phyloP scores from a whole-genome alignment of 2,329 filamentous ascomycete species.

The Elsinoe fawcettii region DNA sequence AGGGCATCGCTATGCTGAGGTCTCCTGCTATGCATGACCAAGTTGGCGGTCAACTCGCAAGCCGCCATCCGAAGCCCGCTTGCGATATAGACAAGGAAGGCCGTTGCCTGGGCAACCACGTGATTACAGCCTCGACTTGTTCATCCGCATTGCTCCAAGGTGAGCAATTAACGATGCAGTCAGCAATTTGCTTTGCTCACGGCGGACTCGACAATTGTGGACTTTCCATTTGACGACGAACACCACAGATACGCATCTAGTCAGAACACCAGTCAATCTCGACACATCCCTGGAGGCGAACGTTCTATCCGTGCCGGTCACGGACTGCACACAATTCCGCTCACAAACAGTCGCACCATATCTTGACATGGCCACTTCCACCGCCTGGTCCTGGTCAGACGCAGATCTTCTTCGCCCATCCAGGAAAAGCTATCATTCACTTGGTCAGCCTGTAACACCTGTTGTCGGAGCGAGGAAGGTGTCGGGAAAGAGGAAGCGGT shows the following conservation, averaged over 20 bases:
- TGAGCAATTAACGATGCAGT: too few relatives aligned
- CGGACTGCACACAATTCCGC: slow-evolving; percentile 1
- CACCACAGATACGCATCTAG: background rate
- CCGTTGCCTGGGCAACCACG: too few relatives aligned
- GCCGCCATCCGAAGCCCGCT: too few relatives aligned
- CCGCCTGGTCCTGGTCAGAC: slow-evolving; percentile 4
- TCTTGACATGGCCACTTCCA: background rate
- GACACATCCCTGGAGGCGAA: background rate
- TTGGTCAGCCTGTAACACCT: background rate
- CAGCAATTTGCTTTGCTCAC: too few relatives aligned
- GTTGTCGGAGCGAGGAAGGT: background rate
- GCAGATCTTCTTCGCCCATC: slow-evolving; percentile 3
- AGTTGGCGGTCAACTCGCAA: too few relatives aligned
- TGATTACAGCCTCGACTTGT: too few relatives aligned
- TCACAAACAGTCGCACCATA: slow-evolving; percentile 2
- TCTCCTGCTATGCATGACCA: too few relatives aligned
- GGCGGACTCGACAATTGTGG: too few relatives aligned
- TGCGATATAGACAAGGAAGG: too few relatives aligned
- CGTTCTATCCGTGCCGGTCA: slow-evolving; percentile 13
- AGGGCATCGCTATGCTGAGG: too few relatives aligned
- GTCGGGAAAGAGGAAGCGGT: slow-evolving; percentile 11
- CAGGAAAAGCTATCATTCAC: background rate
- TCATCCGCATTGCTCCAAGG: too few relatives aligned
- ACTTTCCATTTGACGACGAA: background rate
- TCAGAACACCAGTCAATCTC: background rate